Evolutionary conservation across 208 protist species (phyloP).

Genomic region (Trypanosoma boissoni): DNA sequence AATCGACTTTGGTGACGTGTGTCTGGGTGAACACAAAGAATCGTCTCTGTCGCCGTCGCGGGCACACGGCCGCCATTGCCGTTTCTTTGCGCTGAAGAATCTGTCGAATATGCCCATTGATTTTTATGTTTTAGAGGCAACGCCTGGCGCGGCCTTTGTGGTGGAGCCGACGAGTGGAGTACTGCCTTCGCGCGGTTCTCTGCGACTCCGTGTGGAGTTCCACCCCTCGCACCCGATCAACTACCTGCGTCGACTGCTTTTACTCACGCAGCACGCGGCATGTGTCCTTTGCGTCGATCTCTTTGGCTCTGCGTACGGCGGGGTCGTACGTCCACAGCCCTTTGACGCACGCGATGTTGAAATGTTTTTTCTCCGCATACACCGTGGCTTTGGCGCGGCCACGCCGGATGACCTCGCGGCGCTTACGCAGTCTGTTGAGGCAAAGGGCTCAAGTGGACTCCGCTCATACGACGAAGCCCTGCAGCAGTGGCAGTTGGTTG

Average conservation of each 20-base stretch:
- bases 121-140: slow-evolving; percentile 41
- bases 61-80: not conserved
- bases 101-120: slow-evolving; percentile 24
- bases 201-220: slow-evolving; percentile 68
- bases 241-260: slow-evolving; percentile 79
- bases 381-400: slow-evolving; percentile 48
- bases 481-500: slow-evolving; percentile 11
- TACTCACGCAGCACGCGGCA: slow-evolving; percentile 53
- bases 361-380: slow-evolving; percentile 46
- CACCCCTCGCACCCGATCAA: slow-evolving; percentile 69
- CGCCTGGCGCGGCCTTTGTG: slow-evolving; percentile 65
- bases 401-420: slow-evolving; percentile 62
- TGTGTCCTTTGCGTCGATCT: slow-evolving; percentile 71
- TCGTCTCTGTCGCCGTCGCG: slow-evolving; percentile 22
- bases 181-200: slow-evolving; percentile 40
- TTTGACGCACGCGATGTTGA: slow-evolving; percentile 59
- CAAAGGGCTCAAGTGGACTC: not conserved
- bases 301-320: slow-evolving; percentile 81
- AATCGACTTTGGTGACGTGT: slow-evolving; percentile 83
- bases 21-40: slow-evolving; percentile 48
- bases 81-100: slow-evolving; percentile 48
- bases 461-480: slow-evolving; percentile 27
- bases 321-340: slow-evolving; percentile 48
- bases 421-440: slow-evolving; percentile 30
- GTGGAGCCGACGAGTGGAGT: slow-evolving; percentile 47